phyloP scores from a whole-genome alignment of 2,329 filamentous ascomycete species.

The Pseudogymnoascus sp. region DNA sequence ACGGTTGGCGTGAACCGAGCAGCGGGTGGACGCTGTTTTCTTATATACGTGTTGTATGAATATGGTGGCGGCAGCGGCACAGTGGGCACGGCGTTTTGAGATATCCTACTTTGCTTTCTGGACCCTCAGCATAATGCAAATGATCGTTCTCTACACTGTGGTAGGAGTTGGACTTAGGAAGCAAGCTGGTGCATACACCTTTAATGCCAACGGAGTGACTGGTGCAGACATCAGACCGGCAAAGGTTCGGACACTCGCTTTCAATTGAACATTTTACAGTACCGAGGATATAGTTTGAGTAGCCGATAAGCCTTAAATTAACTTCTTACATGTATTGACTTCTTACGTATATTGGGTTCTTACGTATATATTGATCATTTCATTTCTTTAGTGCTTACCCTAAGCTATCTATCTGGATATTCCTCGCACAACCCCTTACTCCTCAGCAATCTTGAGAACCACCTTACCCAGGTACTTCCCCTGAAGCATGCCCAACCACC shows the following conservation, averaged over 20 bases:
- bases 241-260: neutral
- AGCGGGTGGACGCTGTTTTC: neutral
- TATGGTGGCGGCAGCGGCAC: neutral
- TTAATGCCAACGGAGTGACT: neutral
- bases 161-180: neutral
- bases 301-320: neutral
- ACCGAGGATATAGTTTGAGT: conserved; percentile 2
- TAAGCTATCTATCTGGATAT: neutral
- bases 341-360: neutral
- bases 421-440: neutral
- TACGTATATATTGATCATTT: neutral
- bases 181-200: neutral
- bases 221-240: neutral
- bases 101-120: neutral
- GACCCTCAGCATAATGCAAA: neutral
- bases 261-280: neutral
- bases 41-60: neutral
- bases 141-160: neutral
- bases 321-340: neutral
- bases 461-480: conserved; percentile 69
- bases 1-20: neutral
- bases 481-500: conserved; percentile 56
- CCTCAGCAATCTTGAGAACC: conserved; percentile 49
- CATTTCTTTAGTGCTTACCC: neutral
- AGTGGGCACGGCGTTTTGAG: conserved; percentile 2